Percentiles rank a stretch among this genome's conserved stretches.
These are phyloP conservation scores for Globisporangium splendens DNA, from an alignment of 352 stramenopile species.

Conservation along the genomic window DNA sequence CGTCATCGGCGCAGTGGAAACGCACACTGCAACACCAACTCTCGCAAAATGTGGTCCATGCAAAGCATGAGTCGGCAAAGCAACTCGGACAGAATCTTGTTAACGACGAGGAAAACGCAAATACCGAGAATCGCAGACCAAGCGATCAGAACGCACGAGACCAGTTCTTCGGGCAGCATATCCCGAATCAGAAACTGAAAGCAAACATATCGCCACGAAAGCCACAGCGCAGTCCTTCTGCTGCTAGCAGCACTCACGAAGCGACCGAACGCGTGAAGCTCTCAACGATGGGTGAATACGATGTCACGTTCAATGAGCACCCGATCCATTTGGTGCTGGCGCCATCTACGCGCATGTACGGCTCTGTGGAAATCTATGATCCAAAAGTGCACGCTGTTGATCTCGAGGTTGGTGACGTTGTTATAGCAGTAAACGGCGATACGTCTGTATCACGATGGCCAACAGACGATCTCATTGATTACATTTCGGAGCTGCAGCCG, in stretches of 20 bases:
- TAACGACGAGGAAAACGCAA: conserved; percentile 4
- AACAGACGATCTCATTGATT: conserved; percentile 58
- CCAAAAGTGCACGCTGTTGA: conserved; percentile 35
- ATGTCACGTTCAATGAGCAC: conserved; percentile 45
- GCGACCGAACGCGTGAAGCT: conserved; percentile 14
- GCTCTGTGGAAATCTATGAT: conserved; percentile 71
- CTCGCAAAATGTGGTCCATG: conserved; percentile 27
- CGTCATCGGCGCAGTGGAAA: conserved; percentile 66
- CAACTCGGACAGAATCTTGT: conserved; percentile 27
- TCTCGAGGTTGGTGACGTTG: conserved; percentile 60
- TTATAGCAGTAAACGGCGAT: conserved; percentile 66
- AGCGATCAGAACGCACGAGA: conserved; percentile 17
- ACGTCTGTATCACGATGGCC: conserved; percentile 35
- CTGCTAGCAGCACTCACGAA: neutral
- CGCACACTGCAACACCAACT: conserved; percentile 56
- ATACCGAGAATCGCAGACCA: conserved; percentile 11
- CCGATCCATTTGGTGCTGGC: conserved; percentile 51
- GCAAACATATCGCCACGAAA: neutral
- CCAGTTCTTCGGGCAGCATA: conserved; percentile 11
- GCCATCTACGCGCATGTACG: conserved; percentile 70
- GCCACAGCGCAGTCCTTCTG: no score
- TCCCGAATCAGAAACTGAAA: conserved; percentile 10
- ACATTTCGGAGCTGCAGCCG: conserved; percentile 37
- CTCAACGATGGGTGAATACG: conserved; percentile 56
- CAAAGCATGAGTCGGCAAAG: conserved; percentile 16